Evolutionary conservation across 2,329 filamentous ascomycete species (phyloP), one percentile per base, ranked within the genome.

Genomic region (Colletotrichum sublineola): DNA sequence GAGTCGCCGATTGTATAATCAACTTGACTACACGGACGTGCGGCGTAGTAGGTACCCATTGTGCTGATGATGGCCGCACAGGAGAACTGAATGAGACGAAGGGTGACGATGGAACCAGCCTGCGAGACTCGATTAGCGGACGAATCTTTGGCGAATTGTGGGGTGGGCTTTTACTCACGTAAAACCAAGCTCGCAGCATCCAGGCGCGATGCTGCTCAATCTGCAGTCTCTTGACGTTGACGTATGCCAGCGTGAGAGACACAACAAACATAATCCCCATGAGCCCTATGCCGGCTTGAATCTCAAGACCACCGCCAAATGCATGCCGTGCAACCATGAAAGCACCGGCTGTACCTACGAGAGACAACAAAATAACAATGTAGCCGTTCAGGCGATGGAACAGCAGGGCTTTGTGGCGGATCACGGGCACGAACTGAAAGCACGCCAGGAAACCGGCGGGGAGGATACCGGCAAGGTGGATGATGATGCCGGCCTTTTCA

Each of bases 301-400:
- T 84, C 0, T 86, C 84, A 0, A 89, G 48, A 0, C 81, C 83
- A 1, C 90, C 90, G 1, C 90, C 89, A 73, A 90, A 88, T 0
- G 86, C 79, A 38, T 82, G 81, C 0, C 84, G 82, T 0, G 82
- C 79, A 33, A 91, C 86, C 82, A 91, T 87, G 1, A 91, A 74
- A 0, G 85, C 87, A 0, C 86, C 87, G 0, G 81, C 81, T 1
- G 86, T 85, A 15, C 82, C 80, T 2, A 86, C 63, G 0, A 86
- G 44, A 1, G 86, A 81, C 0, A 92, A 79, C 0, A 88, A 65
- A 0, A 89, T 69, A 63, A 90, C 78, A 2, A 86, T 36, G 73
- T 91, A 91, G 1, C 91, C 90, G 64, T 86, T 89, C 67, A 92
- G 83, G 1, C 90, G 86, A 76, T 93, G 91, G 29, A 91, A 77